phyloP scores from a whole-genome alignment of 2,329 filamentous ascomycete species.

The Trichoderma brevicompactum region DNA sequence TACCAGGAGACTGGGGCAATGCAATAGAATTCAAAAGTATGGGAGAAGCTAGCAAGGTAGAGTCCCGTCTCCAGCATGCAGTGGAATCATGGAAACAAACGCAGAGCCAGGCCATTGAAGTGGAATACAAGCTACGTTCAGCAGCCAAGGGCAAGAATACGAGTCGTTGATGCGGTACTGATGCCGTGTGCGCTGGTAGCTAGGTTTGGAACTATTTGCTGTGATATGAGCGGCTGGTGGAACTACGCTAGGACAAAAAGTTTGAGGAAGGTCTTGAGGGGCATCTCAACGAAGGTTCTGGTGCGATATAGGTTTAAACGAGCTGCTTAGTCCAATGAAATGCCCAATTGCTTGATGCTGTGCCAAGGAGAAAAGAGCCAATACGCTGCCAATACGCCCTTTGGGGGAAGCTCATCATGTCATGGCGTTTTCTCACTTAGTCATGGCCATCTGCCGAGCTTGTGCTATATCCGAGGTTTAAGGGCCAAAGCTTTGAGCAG shows the following conservation, averaged over 20 bases:
- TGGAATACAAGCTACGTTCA: conserved; percentile 37
- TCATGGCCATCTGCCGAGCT: background rate
- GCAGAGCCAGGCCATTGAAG: conserved; percentile 25
- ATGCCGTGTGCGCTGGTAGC: too few species aligned
- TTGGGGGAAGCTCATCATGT: background rate
- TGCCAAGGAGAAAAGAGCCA: background rate
- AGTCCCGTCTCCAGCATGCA: conserved; percentile 32
- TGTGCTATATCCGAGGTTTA: background rate
- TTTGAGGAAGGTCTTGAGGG: background rate
- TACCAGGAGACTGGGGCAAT: conserved; percentile 13
- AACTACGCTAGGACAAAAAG: background rate
- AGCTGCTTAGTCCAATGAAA: background rate
- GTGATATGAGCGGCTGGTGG: background rate
- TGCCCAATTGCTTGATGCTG: background rate
- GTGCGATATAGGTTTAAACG: background rate
- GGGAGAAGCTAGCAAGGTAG: conserved; percentile 35
- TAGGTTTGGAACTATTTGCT: background rate
- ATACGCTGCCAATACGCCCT: background rate
- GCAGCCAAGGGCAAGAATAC: conserved; percentile 36
- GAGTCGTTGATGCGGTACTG: background rate
- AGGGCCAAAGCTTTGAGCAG: background rate
- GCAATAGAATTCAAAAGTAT: conserved; percentile 35
- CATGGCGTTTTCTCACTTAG: background rate
- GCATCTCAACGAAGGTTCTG: background rate
- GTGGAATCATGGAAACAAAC: conserved; percentile 35